Percentiles rank a stretch among this genome's conserved stretches.
Conservation (phyloP, 306 rosid genomes). For the Vicia faba region DNA sequence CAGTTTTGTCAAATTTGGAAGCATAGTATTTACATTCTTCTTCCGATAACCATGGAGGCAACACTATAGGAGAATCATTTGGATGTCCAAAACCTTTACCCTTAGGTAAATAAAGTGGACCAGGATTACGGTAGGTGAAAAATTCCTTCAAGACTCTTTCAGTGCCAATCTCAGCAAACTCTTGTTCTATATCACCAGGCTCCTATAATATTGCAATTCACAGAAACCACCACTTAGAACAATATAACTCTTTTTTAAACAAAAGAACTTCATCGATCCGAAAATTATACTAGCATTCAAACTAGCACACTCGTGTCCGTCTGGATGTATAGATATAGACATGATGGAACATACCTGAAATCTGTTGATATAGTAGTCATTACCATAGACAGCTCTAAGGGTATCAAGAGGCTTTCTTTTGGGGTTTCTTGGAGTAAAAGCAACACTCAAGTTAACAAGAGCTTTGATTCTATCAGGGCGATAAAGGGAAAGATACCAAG, state of each 20-base stretch:
- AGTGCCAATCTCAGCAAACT: conserved; percentile 70
- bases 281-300: too few relatives aligned
- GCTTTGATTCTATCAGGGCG: conserved; percentile 72
- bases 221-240: neutral
- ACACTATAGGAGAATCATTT: conserved; percentile 45
- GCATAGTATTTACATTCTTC: conserved; percentile 66
- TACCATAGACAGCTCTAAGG: conserved; percentile 55
- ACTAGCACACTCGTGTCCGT: too few relatives aligned
- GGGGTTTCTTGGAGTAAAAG: conserved; percentile 62
- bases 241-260: too few relatives aligned
- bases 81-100: conserved; percentile 57
- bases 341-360: conserved; percentile 57
- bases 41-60: conserved; percentile 75
- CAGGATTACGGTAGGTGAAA: conserved; percentile 58
- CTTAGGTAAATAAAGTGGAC: conserved; percentile 60
- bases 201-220: conserved; percentile 48
- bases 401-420: conserved; percentile 48
- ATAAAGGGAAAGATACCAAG: conserved; percentile 67
- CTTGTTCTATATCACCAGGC: conserved; percentile 69
- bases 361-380: conserved; percentile 68
- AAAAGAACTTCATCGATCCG: too few relatives aligned
- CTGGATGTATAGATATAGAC: too few relatives aligned
- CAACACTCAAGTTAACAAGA: conserved; percentile 60
- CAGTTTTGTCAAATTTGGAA: conserved; percentile 55
- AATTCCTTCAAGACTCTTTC: conserved; percentile 63